Conservation (phyloP, 1,284 basidiomycete species). For the Austroboletus niveus region DNA sequence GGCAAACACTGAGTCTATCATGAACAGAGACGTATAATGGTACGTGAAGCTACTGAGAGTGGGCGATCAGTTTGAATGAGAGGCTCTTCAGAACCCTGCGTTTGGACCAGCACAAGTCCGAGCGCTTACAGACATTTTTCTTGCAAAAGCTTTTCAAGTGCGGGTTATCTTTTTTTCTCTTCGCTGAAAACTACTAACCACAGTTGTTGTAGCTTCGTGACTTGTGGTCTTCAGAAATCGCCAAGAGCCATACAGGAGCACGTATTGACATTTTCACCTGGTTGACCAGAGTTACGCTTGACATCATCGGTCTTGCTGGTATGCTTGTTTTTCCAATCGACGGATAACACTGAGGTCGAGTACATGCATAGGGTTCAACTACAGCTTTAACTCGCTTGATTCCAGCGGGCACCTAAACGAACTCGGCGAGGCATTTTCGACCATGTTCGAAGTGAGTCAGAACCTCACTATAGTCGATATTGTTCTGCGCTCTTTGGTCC, state of each 20-base stretch:
- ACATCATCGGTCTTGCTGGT: slow-evolving; percentile 70
- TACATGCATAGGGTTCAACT: slow-evolving; percentile 53
- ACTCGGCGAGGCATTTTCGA: slow-evolving; percentile 47
- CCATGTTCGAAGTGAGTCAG: slow-evolving; percentile 37
- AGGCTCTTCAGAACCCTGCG: slow-evolving; percentile 48
- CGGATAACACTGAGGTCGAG: not conserved
- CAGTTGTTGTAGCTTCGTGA: slow-evolving; percentile 42
- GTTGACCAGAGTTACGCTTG: slow-evolving; percentile 59
- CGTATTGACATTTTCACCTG: slow-evolving; percentile 53
- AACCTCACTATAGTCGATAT: slow-evolving; percentile 30
- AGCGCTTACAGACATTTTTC: slow-evolving; percentile 41
- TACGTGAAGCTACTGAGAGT: not conserved
- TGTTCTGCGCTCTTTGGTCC: not conserved
- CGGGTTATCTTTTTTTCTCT: not conserved
- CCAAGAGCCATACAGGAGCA: slow-evolving; percentile 19
- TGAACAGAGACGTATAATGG: slow-evolving; percentile 22
- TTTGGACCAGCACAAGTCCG: slow-evolving; percentile 55
- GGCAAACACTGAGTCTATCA: not conserved
- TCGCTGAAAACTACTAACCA: not conserved
- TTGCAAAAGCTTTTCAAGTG: slow-evolving; percentile 51
- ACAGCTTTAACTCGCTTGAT: slow-evolving; percentile 56
- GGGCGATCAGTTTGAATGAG: no score
- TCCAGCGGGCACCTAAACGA: slow-evolving; percentile 40
- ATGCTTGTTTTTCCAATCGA: not conserved
- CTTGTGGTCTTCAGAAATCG: slow-evolving; percentile 37